A percentile compares a stretch with the other conserved stretches of the same genome.
phyloP scores from a whole-genome alignment of 805 yeast species.

The Ogataea kodamae region DNA sequence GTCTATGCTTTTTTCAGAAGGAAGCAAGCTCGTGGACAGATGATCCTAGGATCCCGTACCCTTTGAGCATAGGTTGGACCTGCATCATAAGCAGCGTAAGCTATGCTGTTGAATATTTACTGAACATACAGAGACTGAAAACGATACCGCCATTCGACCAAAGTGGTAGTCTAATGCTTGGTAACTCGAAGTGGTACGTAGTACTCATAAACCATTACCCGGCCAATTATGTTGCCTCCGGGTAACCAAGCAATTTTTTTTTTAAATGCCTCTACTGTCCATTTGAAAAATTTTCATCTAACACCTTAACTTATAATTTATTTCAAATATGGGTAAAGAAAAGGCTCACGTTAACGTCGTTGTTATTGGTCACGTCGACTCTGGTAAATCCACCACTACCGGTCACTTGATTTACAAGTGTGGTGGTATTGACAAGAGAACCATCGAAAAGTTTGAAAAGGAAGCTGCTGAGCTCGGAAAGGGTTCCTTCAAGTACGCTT shows the following conservation, averaged over 20 bases:
- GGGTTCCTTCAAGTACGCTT: slow-evolving; percentile 97
- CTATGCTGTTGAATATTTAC: too few species aligned
- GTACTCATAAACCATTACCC: too few species aligned
- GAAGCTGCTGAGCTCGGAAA: slow-evolving; percentile 97
- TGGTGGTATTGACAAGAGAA: slow-evolving; percentile 99
- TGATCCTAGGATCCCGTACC: too few species aligned
- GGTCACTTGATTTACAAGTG: slow-evolving; percentile 99
- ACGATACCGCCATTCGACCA: too few species aligned
- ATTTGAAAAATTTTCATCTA: slow-evolving; percentile 4
- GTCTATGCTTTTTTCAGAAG: slow-evolving; percentile 33
- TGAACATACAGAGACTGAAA: too few species aligned
- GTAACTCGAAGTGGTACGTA: too few species aligned
- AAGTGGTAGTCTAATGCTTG: too few species aligned
- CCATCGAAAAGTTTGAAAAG: slow-evolving; percentile 96
- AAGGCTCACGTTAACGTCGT: slow-evolving; percentile 99
- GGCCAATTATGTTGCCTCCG: slow-evolving; percentile 1
- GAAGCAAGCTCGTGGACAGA: slow-evolving; percentile 7
- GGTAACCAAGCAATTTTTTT: slow-evolving; percentile 10
- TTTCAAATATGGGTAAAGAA: slow-evolving; percentile 70
- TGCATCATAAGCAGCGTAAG: too few species aligned
- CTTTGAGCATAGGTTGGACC: too few species aligned
- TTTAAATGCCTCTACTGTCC: too few species aligned
- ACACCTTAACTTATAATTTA: slow-evolving; percentile 2
- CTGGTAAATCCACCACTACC: slow-evolving; percentile 98
- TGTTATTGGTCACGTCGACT: slow-evolving; percentile 99